Base-by-base conservation (phyloP, 2,329 filamentous ascomycete species). In the Fusarium floridanum region DNA sequence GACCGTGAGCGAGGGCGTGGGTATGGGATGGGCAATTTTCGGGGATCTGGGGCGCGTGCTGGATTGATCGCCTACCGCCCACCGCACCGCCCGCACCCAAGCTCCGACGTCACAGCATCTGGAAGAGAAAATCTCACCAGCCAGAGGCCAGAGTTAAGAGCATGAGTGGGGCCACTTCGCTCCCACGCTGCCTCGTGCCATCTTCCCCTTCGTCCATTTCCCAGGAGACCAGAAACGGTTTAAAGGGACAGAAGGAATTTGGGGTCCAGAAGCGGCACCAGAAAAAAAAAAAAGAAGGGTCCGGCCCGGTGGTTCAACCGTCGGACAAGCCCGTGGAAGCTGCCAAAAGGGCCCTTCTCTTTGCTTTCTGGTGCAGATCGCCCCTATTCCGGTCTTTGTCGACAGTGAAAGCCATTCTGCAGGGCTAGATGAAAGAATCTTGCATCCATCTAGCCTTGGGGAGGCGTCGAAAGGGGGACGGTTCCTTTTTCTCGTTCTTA, bases 101-200 rank as follows among this genome's bases (percentile, higher is more conserved):
- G 43, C 71, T 65, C 68, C 68, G 64, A 76, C 74, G 74, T 76
- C 74, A 76, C 72, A 66, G 67, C 73, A 61, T 61, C 60, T 41
- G 36, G 20, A 34, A 64, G 45, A 20, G 32, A 29, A 57, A 62
- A 62, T 62, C 34, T 62, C 45, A 62, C 39, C 64, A 61, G 57
- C 64, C 60, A 43, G 39, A 61, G 24, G 17, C 55, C 27, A 57
- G 34, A 43, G 24, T 32, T 16, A n/a, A 16, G 34, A 27, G n/a
- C 39, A 27, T 16, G 50, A 36, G 64, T 62, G 64, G 45, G 34
- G 59, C 64, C 64, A 61, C 41, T 24, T 53, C 20, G n/a, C 29
- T 55, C 50, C 50, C 45, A 50, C 45, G 45, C 14, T 22, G 27
- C n/a, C 56, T 61, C 64, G 36, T 66, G 43, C 43, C 64, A 66